Evolutionary conservation across 257 asterid genomes (phyloP).

Genomic region (Primulina eburnea): DNA sequence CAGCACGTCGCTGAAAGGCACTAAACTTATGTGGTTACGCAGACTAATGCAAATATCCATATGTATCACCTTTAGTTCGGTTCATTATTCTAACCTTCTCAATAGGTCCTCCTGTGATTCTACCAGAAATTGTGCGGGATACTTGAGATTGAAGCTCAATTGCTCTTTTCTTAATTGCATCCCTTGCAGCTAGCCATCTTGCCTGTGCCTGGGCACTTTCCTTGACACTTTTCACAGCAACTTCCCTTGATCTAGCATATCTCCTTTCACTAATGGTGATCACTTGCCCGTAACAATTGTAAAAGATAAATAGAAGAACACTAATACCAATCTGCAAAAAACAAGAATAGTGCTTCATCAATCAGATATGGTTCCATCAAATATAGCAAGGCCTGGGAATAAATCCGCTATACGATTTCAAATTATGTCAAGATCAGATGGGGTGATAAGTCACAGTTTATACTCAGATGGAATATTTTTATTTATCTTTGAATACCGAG

Average conservation of each 20-base stretch:
- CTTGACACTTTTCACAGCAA: constrained; percentile 67
- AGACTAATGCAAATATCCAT: constrained; percentile 19
- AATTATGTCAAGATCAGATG: not conserved
- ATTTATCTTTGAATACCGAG: no score
- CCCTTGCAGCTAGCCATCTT: constrained; percentile 69
- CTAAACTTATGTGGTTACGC: constrained; percentile 24
- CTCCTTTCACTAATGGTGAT: constrained; percentile 55
- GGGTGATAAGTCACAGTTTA: no score
- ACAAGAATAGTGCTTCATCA: constrained; percentile 6
- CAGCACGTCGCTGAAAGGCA: constrained; percentile 37
- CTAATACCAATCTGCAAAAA: constrained; percentile 55
- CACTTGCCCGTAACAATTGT: constrained; percentile 69
- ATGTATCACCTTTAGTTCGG: constrained; percentile 17
- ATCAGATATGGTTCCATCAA: not conserved
- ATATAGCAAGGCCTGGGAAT: not conserved
- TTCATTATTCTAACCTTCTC: constrained; percentile 34
- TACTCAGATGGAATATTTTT: no score
- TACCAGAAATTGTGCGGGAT: constrained; percentile 56
- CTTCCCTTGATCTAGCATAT: constrained; percentile 78
- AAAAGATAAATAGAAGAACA: constrained; percentile 55
- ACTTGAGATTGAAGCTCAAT: constrained; percentile 48
- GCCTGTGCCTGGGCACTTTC: constrained; percentile 69
- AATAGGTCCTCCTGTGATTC: not conserved
- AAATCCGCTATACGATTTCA: not conserved
- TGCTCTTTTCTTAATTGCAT: constrained; percentile 56